Conservation (phyloP, 1,139 yeast species). For the Waltiozyma sp. region DNA sequence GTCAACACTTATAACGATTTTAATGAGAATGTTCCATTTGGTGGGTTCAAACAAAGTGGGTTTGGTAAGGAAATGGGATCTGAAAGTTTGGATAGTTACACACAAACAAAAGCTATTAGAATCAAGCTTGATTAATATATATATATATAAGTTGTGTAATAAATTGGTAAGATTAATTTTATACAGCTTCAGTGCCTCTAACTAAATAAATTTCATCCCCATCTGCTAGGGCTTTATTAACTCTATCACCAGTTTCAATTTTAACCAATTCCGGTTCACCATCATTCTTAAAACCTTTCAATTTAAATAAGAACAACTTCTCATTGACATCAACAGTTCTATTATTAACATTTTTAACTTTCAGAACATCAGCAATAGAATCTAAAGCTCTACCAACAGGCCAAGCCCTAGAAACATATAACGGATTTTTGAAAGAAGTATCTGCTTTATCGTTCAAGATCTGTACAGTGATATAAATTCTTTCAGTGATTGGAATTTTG, state of each 20-base stretch:
- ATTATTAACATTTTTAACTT: slow-evolving; percentile 48
- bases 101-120: slow-evolving; percentile 66
- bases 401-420: slow-evolving; percentile 54
- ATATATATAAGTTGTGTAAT: not conserved
- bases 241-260: slow-evolving; percentile 30
- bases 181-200: slow-evolving; percentile 30
- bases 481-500: slow-evolving; percentile 39
- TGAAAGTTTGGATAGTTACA: slow-evolving; percentile 62
- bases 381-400: slow-evolving; percentile 75
- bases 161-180: no score
- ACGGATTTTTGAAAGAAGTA: slow-evolving; percentile 23
- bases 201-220: slow-evolving; percentile 47
- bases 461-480: slow-evolving; percentile 55
- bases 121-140: slow-evolving; percentile 20
- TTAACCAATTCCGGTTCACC: slow-evolving; percentile 21
- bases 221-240: slow-evolving; percentile 24
- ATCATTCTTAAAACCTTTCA: slow-evolving; percentile 15
- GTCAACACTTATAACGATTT: slow-evolving; percentile 67
- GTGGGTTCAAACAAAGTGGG: slow-evolving; percentile 70
- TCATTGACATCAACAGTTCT: slow-evolving; percentile 28
- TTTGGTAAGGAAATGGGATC: slow-evolving; percentile 76
- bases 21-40: slow-evolving; percentile 64
- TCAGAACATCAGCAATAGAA: slow-evolving; percentile 43
- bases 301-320: slow-evolving; percentile 20
- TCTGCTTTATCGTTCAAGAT: slow-evolving; percentile 28